phyloP scores from a whole-genome alignment of 164 flowering plant species.

The Paratinospora sagittata region DNA sequence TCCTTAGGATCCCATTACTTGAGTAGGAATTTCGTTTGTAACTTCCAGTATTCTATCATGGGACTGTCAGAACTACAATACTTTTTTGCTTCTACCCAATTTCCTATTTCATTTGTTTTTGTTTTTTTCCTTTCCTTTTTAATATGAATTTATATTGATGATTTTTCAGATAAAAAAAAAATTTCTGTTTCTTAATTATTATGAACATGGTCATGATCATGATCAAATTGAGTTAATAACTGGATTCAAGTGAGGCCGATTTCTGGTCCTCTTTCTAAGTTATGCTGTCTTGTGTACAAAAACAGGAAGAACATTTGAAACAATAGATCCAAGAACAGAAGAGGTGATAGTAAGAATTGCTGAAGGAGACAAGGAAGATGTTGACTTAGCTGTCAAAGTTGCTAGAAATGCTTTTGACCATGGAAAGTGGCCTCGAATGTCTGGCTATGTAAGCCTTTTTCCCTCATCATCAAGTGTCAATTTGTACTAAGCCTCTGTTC shows the following conservation, averaged over 20 bases:
- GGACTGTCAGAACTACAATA: too few species aligned
- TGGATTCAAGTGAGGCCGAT: background rate
- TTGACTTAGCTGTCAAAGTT: conserved; percentile 77
- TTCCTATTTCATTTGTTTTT: too few species aligned
- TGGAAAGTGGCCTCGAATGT: conserved; percentile 80
- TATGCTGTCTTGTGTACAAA: background rate
- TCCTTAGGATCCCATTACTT: too few species aligned
- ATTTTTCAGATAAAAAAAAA: too few species aligned
- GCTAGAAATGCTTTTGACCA: conserved; percentile 79
- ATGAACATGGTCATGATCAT: background rate
- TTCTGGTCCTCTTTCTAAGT: background rate
- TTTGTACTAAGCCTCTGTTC: background rate
- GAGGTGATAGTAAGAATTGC: conserved; percentile 58
- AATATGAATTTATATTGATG: too few species aligned
- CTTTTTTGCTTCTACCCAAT: too few species aligned
- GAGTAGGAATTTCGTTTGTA: too few species aligned
- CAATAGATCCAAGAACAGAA: conserved; percentile 72
- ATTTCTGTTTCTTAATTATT: background rate
- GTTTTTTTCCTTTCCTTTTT: too few species aligned
- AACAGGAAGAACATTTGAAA: conserved; percentile 70
- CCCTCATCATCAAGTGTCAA: background rate
- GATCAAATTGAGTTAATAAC: background rate
- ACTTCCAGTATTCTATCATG: too few species aligned
- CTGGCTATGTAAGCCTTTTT: conserved; percentile 48
- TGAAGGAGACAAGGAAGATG: conserved; percentile 64